These are phyloP conservation scores for Gliomastix tumulicola DNA, from an alignment of 2,329 filamentous ascomycete species.

Conservation along the genomic window DNA sequence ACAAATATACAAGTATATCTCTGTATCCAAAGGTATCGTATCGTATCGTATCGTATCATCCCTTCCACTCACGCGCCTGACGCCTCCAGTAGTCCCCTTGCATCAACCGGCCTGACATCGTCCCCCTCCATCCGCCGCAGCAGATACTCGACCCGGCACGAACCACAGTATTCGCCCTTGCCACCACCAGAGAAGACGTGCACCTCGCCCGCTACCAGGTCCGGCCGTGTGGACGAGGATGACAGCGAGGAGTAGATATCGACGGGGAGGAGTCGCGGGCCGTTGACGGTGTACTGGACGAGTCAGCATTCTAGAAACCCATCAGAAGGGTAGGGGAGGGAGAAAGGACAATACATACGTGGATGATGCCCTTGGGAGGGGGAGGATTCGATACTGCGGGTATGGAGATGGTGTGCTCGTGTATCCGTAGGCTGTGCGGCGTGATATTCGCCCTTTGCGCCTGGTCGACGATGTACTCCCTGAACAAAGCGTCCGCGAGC, in stretches of 20 bases:
- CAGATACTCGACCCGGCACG: constrained; percentile 4
- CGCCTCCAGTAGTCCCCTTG: too few relatives aligned
- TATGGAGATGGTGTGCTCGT: background rate
- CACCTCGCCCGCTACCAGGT: constrained; percentile 5
- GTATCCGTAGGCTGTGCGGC: background rate
- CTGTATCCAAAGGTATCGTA: too few relatives aligned
- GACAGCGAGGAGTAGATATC: constrained; percentile 12
- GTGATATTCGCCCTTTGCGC: background rate
- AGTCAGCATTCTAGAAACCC: too few relatives aligned
- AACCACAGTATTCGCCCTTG: constrained; percentile 12
- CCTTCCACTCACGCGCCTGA: too few relatives aligned
- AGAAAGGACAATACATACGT: background rate
- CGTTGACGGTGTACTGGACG: constrained; percentile 15
- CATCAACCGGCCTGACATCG: too few relatives aligned
- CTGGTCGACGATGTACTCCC: background rate
- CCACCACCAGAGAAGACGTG: constrained; percentile 13
- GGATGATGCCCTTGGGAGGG: background rate
- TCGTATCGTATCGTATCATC: too few relatives aligned
- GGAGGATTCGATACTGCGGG: background rate
- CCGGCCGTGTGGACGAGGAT: background rate
- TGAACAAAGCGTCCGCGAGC: background rate
- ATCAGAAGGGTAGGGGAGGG: constrained; percentile 4
- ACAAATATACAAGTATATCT: too few relatives aligned
- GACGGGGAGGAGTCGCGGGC: constrained; percentile 12
- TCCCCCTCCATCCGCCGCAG: constrained; percentile 2